These are phyloP conservation scores for Monascus purpureus DNA, from an alignment of 495 filamentous ascomycete genomes.

Conservation along the genomic window DNA sequence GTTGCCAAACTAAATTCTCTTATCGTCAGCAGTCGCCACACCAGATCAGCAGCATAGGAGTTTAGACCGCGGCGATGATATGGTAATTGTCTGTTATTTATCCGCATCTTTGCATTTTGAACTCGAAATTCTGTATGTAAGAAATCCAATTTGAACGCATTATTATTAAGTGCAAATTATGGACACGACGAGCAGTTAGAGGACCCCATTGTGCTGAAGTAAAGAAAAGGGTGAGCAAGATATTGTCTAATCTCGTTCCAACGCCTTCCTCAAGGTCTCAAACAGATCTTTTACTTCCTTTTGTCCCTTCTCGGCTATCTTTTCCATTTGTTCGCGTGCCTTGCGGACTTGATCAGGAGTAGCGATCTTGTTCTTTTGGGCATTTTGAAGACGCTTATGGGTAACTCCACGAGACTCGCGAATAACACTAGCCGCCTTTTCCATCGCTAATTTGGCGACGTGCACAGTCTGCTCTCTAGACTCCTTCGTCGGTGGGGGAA, in stretches of 20 bases:
- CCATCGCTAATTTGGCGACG: conserved; percentile 45
- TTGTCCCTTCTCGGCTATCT: conserved; percentile 55
- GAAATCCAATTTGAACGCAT: too few species aligned
- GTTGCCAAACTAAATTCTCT: conserved; percentile 31
- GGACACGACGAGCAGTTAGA: too few species aligned
- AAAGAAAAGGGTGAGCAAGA: too few species aligned
- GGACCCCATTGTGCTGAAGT: too few species aligned
- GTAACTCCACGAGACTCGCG: conserved; percentile 42
- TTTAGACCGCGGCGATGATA: background rate
- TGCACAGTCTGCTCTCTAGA: conserved; percentile 38
- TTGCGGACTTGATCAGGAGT: conserved; percentile 54
- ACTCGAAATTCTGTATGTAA: too few species aligned
- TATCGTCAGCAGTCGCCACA: conserved; percentile 15
- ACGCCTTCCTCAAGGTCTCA: conserved; percentile 46
- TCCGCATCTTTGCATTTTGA: too few species aligned
- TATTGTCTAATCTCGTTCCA: conserved; percentile 32
- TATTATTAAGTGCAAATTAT: too few species aligned
- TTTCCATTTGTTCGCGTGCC: conserved; percentile 57
- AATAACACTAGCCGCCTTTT: conserved; percentile 38
- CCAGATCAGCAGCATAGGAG: conserved; percentile 7
- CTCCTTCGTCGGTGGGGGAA: conserved; percentile 56
- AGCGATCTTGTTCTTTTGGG: conserved; percentile 40
- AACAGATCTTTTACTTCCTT: conserved; percentile 53
- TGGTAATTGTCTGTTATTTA: too few species aligned
- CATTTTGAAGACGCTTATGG: conserved; percentile 50